Evolutionary conservation across 352 stramenopile genomes (phyloP).

Genomic region (Elongisporangium undulatum): DNA sequence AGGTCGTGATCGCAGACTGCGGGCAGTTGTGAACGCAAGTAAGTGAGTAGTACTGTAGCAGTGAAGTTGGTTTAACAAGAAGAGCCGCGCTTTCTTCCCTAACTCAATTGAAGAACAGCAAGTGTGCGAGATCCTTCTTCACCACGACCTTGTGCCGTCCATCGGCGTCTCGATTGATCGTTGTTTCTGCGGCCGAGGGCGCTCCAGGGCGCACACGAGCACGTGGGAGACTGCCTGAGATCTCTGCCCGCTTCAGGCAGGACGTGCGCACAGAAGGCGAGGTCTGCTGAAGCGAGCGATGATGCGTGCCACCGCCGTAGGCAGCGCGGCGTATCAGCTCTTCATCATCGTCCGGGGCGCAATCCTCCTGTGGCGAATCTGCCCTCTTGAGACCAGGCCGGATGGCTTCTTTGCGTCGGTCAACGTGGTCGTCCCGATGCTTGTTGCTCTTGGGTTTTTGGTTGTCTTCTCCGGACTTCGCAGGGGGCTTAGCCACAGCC

Average conservation of each 20-base stretch:
- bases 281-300: conserved; percentile 24
- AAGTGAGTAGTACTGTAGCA: conserved; percentile 6
- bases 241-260: conserved; percentile 33
- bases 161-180: conserved; percentile 12
- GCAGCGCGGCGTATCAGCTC: conserved; percentile 21
- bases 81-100: not conserved
- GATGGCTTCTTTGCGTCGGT: not conserved
- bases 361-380: not conserved
- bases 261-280: conserved; percentile 29
- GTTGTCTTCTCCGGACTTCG: not conserved
- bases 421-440: conserved; percentile 1
- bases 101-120: conserved; percentile 35
- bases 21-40: conserved; percentile 30
- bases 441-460: not conserved
- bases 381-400: not conserved
- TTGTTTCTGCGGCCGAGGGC: conserved; percentile 15
- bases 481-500: not conserved
- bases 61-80: conserved; percentile 1
- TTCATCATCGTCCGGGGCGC: conserved; percentile 8
- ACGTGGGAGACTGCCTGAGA: conserved; percentile 51
- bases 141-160: conserved; percentile 57
- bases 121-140: conserved; percentile 57
- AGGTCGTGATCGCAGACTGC: conserved; percentile 63
- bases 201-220: conserved; percentile 42
- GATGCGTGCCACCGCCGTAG: conserved; percentile 42